Percentiles rank a stretch among this genome's conserved stretches.
phyloP scores from a whole-genome alignment of 495 filamentous ascomycete species.

The Amniculicola lignicola region DNA sequence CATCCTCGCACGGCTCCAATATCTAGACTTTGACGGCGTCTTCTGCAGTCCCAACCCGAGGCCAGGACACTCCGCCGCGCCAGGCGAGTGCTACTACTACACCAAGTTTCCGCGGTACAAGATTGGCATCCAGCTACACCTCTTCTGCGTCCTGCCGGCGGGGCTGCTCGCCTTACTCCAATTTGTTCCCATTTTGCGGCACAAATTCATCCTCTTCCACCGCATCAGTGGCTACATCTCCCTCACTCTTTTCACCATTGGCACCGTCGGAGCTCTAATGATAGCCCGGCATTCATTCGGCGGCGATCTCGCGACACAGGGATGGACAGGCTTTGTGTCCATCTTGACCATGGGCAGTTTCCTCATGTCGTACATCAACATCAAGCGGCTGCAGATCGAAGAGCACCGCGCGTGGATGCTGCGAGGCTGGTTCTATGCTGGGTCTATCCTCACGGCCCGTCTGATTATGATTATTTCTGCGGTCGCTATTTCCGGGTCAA shows the following conservation, averaged over 20 bases:
- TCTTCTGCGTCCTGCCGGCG: constrained; percentile 47
- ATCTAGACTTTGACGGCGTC: constrained; percentile 41
- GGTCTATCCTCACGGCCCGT: constrained; percentile 49
- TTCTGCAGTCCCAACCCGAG: not conserved
- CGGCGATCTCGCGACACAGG: constrained; percentile 45
- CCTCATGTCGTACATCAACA: constrained; percentile 48
- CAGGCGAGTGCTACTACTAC: constrained; percentile 54
- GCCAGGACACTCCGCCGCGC: constrained; percentile 35
- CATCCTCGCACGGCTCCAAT: constrained; percentile 33
- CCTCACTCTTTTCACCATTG: constrained; percentile 42
- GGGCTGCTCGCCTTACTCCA: constrained; percentile 49
- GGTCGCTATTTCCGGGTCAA: constrained; percentile 36
- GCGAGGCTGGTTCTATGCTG: constrained; percentile 47
- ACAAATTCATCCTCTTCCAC: constrained; percentile 48
- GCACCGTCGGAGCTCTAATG: constrained; percentile 46
- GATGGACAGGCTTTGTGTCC: constrained; percentile 38
- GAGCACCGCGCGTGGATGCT: constrained; percentile 59
- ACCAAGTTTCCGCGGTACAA: constrained; percentile 35
- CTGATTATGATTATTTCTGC: constrained; percentile 44
- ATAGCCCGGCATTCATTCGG: constrained; percentile 48
- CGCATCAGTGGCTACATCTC: constrained; percentile 54
- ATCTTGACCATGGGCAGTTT: constrained; percentile 42
- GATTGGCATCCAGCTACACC: constrained; percentile 51
- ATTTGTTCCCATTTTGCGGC: constrained; percentile 52
- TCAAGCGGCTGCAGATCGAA: constrained; percentile 53